Evolutionary conservation across 345 rosid species (phyloP), one percentile per base, ranked within the genome.

Genomic region (Viola odorata): DNA sequence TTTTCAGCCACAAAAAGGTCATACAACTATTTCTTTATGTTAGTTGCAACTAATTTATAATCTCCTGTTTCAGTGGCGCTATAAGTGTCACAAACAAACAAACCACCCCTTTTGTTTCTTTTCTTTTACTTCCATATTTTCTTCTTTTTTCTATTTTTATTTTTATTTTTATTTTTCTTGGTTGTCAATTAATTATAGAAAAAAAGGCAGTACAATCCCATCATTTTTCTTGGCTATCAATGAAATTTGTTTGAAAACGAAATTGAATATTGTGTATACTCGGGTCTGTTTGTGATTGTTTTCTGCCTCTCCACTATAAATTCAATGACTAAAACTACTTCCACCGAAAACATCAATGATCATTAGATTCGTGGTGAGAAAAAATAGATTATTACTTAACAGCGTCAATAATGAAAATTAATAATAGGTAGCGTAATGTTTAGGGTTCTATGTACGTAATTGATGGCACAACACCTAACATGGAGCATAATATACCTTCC

Each of bases 221-320:
- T 11, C 45, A 32, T 16, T 73, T 73, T 64, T 50, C 67, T 71
- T 82, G 76, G 82, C 55, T 85, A 77, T 72, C 80, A 80, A 57
- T 75, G 70, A 78, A 62, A 78, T 62, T 70, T 68, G 60, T 59
- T 65, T 52, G 55, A 42, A 40, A 50, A 13, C 53, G 48, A 59
- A 5, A 5, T 45, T 48, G 37, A 10, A 13, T 38, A 60, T 38
- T 60, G 47, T 60, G 45, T 41, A 5, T 41, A 41, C 9, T 4
- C 23, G 55, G 13, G 23, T 52, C 9, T 52, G 15, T n/a, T 23
- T 23, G 12, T 1, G 4, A 1, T 23, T 52, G 12, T 52, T 52
- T 17, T 52, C 36, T 9, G 37, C 5, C 7, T 37, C 9, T 41
- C 9, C 37, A 10, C 55, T 32, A 10, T 32, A 12, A 23, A 23